These are phyloP conservation scores for Arthroderma sp. DNA, from an alignment of 2,329 filamentous ascomycete species.

Conservation along the genomic window DNA sequence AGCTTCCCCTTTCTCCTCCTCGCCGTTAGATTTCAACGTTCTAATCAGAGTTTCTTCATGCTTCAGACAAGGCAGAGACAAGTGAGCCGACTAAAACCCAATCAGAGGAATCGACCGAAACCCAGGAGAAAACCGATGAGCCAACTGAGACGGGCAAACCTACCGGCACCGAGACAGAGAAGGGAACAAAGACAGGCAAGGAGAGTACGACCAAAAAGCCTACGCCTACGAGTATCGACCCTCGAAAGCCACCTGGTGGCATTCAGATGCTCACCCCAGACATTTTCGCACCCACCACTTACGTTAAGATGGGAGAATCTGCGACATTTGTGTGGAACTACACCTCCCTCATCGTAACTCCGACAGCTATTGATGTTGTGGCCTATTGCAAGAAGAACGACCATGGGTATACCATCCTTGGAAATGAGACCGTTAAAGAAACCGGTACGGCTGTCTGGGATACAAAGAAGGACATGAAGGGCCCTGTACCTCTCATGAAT, in stretches of 20 bases:
- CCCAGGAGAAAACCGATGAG: conserved; percentile 2
- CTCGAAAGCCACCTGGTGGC: conserved; percentile 44
- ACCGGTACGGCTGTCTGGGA: conserved; percentile 48
- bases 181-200: conserved; percentile 11
- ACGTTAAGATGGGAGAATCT: conserved; percentile 51
- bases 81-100: conserved; percentile 11
- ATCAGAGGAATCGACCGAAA: neutral
- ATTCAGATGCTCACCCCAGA: conserved; percentile 49
- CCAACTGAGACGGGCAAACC: conserved; percentile 7
- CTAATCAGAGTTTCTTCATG: neutral
- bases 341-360: conserved; percentile 47
- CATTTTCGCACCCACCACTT: conserved; percentile 36
- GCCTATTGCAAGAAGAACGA: conserved; percentile 48
- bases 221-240: conserved; percentile 30
- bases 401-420: conserved; percentile 47
- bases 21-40: neutral
- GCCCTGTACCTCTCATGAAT: conserved; percentile 39
- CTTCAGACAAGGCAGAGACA: conserved; percentile 9
- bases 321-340: conserved; percentile 58
- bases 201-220: conserved; percentile 11
- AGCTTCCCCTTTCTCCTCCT: conserved; percentile 8
- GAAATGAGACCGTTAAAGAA: conserved; percentile 42
- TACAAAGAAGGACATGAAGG: conserved; percentile 39
- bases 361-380: conserved; percentile 46
- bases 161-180: conserved; percentile 11